Evolutionary conservation across 1,284 basidiomycete species (phyloP).

Genomic region (Austroboletus novae-zelandiae): DNA sequence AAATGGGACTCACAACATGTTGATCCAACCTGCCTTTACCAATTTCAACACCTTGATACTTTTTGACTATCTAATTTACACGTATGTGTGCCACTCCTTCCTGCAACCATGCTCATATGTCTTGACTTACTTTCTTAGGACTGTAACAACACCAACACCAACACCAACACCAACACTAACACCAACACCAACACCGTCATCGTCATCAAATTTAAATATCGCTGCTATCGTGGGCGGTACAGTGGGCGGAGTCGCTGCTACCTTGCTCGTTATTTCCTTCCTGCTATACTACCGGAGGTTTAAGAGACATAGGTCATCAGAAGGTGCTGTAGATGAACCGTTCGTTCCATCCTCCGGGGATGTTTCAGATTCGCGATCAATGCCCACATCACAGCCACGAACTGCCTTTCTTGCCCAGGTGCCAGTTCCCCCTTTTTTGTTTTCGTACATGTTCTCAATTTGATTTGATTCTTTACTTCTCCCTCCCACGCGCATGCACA

Average conservation of each 20-base stretch:
- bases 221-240: conserved; percentile 9
- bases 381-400: no score
- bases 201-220: no score
- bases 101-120: neutral
- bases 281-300: conserved; percentile 2
- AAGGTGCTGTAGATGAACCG: neutral
- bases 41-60: conserved; percentile 1
- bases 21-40: neutral
- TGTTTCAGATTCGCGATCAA: no score
- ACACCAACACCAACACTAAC: no score
- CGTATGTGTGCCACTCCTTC: neutral
- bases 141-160: neutral
- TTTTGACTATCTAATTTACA: conserved; percentile 18
- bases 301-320: neutral
- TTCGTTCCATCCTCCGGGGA: neutral
- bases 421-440: no score
- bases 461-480: no score
- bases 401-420: no score
- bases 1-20: conserved; percentile 9
- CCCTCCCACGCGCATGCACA: no score
- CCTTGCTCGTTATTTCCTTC: neutral
- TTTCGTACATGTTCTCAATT: no score
- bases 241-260: neutral
- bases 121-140: no score
- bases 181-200: no score